A percentile compares a stretch with the other conserved stretches of the same genome.
These are phyloP conservation scores for Thelonectria discophora DNA, from an alignment of 2,329 filamentous ascomycete species.

Conservation along the genomic window DNA sequence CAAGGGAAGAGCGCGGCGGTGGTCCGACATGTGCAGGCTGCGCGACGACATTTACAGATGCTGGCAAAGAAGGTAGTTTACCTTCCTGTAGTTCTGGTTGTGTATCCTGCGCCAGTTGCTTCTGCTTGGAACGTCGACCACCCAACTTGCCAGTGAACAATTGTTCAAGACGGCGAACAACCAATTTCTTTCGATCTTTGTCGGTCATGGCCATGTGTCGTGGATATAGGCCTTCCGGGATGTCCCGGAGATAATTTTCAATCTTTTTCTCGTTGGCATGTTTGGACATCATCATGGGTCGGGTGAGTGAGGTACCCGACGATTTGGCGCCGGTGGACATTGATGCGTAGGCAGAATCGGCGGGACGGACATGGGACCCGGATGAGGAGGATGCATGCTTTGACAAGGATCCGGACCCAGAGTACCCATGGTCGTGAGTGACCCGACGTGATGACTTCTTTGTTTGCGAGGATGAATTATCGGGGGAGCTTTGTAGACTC, in stretches of 20 bases:
- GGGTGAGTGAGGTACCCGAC: slow-evolving; percentile 50
- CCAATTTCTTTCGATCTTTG: slow-evolving; percentile 77
- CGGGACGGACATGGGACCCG: slow-evolving; percentile 60
- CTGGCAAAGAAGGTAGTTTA: slow-evolving; percentile 21
- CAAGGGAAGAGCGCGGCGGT: slow-evolving; percentile 45
- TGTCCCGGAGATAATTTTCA: slow-evolving; percentile 75
- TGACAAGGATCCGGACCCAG: slow-evolving; percentile 53
- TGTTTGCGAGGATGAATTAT: slow-evolving; percentile 52
- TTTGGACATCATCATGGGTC: slow-evolving; percentile 49
- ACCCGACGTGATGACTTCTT: slow-evolving; percentile 50
- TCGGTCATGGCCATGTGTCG: slow-evolving; percentile 71
- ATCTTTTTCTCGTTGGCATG: slow-evolving; percentile 65
- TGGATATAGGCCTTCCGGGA: slow-evolving; percentile 74
- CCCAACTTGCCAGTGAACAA: slow-evolving; percentile 78
- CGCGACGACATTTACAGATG: slow-evolving; percentile 43
- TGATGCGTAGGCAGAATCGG: slow-evolving; percentile 75
- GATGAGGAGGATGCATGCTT: slow-evolving; percentile 64
- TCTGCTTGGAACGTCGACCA: slow-evolving; percentile 49
- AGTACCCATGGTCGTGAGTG: slow-evolving; percentile 51
- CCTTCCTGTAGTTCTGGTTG: slow-evolving; percentile 29
- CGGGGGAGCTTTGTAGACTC: slow-evolving; percentile 63
- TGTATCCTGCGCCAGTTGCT: not conserved
- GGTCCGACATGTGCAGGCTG: slow-evolving; percentile 23
- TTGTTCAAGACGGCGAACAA: slow-evolving; percentile 80
- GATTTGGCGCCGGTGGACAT: slow-evolving; percentile 64